Conservation (phyloP, 2,329 filamentous ascomycete genomes). For the Aspergillus fructus region DNA sequence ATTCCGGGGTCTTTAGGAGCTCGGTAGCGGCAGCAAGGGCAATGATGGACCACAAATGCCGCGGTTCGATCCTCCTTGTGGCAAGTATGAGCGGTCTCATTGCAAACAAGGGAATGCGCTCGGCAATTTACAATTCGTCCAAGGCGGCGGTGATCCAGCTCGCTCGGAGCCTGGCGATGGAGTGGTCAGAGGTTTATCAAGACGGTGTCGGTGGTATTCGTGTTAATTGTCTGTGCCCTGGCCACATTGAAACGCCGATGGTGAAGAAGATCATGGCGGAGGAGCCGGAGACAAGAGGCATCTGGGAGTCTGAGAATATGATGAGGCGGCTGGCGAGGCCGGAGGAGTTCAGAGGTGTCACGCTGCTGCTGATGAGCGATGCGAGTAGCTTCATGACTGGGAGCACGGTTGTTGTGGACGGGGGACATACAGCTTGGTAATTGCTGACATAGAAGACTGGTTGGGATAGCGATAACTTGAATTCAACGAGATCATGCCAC, state of each 20-base stretch:
- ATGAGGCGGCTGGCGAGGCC: conserved; percentile 54
- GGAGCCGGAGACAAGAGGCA: conserved; percentile 60
- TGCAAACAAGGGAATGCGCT: conserved; percentile 49
- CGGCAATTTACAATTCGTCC: conserved; percentile 52
- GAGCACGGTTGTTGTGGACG: conserved; percentile 67
- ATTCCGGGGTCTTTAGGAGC: conserved; percentile 49
- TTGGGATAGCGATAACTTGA: no score
- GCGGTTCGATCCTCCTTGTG: conserved; percentile 50
- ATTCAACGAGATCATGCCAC: no score
- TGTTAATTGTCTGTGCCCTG: conserved; percentile 55
- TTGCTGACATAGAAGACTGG: no score
- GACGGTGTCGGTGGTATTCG: conserved; percentile 48
- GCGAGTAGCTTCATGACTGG: conserved; percentile 71
- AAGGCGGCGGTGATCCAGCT: conserved; percentile 57
- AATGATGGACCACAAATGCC: conserved; percentile 50
- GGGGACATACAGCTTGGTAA: conserved; percentile 60
- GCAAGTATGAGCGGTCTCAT: conserved; percentile 53
- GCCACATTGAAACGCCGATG: conserved; percentile 67
- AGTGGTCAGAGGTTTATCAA: conserved; percentile 38
- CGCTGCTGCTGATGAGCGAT: conserved; percentile 66
- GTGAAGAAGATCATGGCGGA: conserved; percentile 74
- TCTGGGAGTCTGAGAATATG: conserved; percentile 50
- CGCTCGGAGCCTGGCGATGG: conserved; percentile 51
- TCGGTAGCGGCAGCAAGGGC: conserved; percentile 49
- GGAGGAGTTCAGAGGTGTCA: conserved; percentile 63